Evolutionary conservation across 176 grass and related monocot species (phyloP).

Genomic region (Hordeum vulgare): MorexV3_pseudomolecules_assembly NC_058524.1:45529600-45530099

Average conservation of each 20-base stretch:
- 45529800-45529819: constrained; percentile 30
- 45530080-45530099: constrained; percentile 35
- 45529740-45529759: constrained; percentile 17
- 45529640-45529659: constrained; percentile 21
- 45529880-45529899: constrained; percentile 4
- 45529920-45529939: not conserved
- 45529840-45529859: constrained; percentile 32
- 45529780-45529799: constrained; percentile 32
- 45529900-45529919: constrained; percentile 4
- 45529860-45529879: constrained; percentile 27
- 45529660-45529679: constrained; percentile 28
- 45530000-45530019: constrained; percentile 34
- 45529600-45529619: constrained; percentile 21
- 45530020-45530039: constrained; percentile 31
- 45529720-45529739: constrained; percentile 24
- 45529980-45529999: constrained; percentile 33
- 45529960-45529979: not conserved
- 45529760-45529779: constrained; percentile 24
- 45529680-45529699: constrained; percentile 39
- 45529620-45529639: constrained; percentile 17
- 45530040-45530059: constrained; percentile 43
- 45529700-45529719: not conserved
- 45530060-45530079: constrained; percentile 31
- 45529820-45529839: constrained; percentile 36
- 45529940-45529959: not conserved